Conservation (phyloP, 2,329 filamentous ascomycete genomes). For the Rutstroemia sp. region DNA sequence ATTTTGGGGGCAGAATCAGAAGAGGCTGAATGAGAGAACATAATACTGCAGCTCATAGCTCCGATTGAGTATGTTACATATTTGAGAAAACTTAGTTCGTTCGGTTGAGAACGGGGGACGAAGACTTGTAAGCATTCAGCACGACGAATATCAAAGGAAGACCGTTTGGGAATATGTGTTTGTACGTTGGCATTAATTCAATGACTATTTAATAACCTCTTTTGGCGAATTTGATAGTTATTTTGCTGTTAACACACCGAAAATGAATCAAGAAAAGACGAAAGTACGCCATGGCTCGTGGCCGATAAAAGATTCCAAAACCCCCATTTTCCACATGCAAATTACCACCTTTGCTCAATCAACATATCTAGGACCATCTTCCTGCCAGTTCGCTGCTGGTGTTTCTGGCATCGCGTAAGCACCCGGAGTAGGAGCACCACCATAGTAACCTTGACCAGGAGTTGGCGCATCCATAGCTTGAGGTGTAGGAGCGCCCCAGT, state of each 20-base stretch:
- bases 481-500: slow-evolving; percentile 39
- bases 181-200: no score
- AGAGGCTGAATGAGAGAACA: no score
- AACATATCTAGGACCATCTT: slow-evolving; percentile 36
- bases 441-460: slow-evolving; percentile 32
- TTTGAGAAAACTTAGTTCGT: no score
- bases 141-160: no score
- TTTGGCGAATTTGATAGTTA: not conserved
- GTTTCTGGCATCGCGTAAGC: slow-evolving; percentile 45
- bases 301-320: not conserved
- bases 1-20: no score
- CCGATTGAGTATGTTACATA: no score
- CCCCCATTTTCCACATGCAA: not conserved
- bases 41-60: no score
- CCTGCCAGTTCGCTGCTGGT: slow-evolving; percentile 43
- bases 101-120: no score
- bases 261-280: not conserved
- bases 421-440: slow-evolving; percentile 27
- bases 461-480: slow-evolving; percentile 43
- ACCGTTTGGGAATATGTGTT: no score
- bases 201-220: no score
- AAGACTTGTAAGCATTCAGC: no score
- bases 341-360: slow-evolving; percentile 16
- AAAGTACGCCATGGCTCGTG: slow-evolving; percentile 1
- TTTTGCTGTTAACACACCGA: not conserved